Percentiles rank a stretch among this genome's conserved stretches.
phyloP scores from a whole-genome alignment of 2,329 filamentous ascomycete genomes.

The Nemania diffusa region DNA sequence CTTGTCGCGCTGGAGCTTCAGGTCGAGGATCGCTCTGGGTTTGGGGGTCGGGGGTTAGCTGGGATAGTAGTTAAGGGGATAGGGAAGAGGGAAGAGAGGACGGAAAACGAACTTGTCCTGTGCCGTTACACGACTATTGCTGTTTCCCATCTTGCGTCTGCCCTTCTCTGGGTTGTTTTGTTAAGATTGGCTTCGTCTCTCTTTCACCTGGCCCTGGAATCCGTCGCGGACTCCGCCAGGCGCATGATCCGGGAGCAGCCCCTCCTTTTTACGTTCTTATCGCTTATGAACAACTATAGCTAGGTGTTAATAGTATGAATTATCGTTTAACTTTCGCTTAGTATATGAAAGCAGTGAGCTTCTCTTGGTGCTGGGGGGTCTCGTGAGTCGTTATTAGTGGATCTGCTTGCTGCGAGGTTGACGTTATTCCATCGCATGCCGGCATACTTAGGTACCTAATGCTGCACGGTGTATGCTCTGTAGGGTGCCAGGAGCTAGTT shows the following conservation, averaged over 20 bases:
- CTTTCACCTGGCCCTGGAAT: conserved; percentile 45
- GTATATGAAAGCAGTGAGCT: not conserved
- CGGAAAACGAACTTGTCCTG: conserved; percentile 80
- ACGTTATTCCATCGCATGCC: conserved; percentile 17
- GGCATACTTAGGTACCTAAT: not conserved
- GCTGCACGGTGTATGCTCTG: not conserved
- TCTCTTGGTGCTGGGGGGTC: conserved; percentile 13
- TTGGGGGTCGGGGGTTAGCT: conserved; percentile 7
- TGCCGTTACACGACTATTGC: conserved; percentile 67
- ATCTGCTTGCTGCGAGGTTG: conserved; percentile 8
- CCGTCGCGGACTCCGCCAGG: conserved; percentile 42
- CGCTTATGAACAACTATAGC: not conserved
- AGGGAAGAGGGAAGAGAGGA: conserved; percentile 12
- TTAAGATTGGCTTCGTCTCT: conserved; percentile 3
- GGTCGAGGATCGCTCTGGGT: conserved; percentile 89
- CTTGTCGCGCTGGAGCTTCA: conserved; percentile 97
- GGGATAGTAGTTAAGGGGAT: conserved; percentile 9
- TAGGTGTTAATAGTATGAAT: not conserved
- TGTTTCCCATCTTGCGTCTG: conserved; percentile 61
- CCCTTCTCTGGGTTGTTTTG: conserved; percentile 1
- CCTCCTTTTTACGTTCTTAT: conserved; percentile 15
- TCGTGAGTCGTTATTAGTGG: conserved; percentile 27
- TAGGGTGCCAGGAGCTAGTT: not conserved
- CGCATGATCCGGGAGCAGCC: conserved; percentile 39
- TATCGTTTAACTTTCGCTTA: conserved; percentile 1